These are phyloP conservation scores for Neurospora sp. DNA, from an alignment of 495 filamentous ascomycete genomes.

Conservation along the genomic window DNA sequence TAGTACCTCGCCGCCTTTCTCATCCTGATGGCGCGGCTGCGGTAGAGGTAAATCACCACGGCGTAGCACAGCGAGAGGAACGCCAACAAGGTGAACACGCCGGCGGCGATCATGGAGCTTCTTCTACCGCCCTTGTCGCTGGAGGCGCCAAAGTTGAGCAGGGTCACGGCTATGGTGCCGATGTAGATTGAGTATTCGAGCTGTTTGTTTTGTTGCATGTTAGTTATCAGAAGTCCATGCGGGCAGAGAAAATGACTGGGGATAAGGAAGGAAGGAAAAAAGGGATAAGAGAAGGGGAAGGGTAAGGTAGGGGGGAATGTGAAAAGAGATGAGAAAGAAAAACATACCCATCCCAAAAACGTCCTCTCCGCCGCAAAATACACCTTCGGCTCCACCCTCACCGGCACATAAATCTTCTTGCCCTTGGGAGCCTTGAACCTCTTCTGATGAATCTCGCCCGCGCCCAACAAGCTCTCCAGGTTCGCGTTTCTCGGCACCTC, in stretches of 20 bases:
- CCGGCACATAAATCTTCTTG: constrained; percentile 87
- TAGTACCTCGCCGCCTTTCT: constrained; percentile 80
- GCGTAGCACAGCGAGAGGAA: constrained; percentile 65
- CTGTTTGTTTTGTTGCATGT: constrained; percentile 24
- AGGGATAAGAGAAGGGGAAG: too few species aligned
- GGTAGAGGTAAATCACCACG: constrained; percentile 74
- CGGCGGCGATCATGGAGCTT: constrained; percentile 54
- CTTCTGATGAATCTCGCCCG: constrained; percentile 44
- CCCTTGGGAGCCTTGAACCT: constrained; percentile 81
- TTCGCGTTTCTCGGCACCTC: constrained; percentile 43
- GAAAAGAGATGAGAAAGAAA: not conserved
- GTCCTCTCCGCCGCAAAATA: constrained; percentile 94
- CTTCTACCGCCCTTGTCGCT: constrained; percentile 30
- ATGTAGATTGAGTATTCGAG: constrained; percentile 94
- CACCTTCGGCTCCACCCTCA: constrained; percentile 94
- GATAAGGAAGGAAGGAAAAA: too few species aligned
- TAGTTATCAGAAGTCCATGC: not conserved
- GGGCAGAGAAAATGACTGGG: too few species aligned
- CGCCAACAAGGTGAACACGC: constrained; percentile 74
- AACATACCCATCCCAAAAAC: constrained; percentile 77
- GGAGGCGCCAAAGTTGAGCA: constrained; percentile 64
- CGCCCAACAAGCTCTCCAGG: constrained; percentile 34
- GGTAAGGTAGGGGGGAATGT: too few species aligned
- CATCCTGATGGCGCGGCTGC: constrained; percentile 70
- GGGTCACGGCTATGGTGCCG: constrained; percentile 77